Evolutionary conservation across 441 rosid genomes (phyloP).

Genomic region (Syzygium malaccense): DNA sequence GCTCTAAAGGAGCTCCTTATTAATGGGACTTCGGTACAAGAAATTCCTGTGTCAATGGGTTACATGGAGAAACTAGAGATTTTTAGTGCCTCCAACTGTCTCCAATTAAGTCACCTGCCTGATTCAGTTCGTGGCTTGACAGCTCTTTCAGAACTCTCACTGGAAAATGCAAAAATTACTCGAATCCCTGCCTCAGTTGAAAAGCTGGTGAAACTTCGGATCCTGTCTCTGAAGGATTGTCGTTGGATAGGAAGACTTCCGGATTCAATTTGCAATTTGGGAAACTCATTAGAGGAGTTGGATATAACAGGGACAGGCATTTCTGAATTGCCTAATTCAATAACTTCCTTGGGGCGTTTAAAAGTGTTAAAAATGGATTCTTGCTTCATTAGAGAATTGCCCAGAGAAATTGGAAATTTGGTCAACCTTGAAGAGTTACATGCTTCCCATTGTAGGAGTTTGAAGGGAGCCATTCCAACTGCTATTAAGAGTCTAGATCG

Average conservation of each 20-base stretch:
- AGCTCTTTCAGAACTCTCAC: neutral
- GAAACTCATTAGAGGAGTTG: neutral
- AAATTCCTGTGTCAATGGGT: neutral
- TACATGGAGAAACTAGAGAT: neutral
- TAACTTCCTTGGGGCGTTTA: neutral
- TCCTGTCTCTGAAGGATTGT: neutral
- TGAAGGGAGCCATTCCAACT: neutral
- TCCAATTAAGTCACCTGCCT: neutral
- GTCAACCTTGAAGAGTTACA: neutral
- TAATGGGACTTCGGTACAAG: neutral
- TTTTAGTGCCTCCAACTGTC: neutral
- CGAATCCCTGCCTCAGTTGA: neutral
- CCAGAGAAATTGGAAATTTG: neutral
- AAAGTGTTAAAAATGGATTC: neutral
- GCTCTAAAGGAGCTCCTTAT: constrained; percentile 1
- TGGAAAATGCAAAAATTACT: neutral
- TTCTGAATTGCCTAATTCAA: neutral
- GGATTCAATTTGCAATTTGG: neutral
- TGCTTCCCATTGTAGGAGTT: neutral
- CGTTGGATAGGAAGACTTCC: neutral
- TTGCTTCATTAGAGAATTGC: neutral
- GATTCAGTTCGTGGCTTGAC: neutral
- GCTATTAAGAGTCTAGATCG: neutral
- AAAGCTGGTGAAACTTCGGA: neutral
- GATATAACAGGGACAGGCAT: neutral